Percentiles rank a stretch among this genome's conserved stretches.
These are phyloP conservation scores for Geranium brycei DNA, from an alignment of 345 rosid species.

Conservation along the genomic window DNA sequence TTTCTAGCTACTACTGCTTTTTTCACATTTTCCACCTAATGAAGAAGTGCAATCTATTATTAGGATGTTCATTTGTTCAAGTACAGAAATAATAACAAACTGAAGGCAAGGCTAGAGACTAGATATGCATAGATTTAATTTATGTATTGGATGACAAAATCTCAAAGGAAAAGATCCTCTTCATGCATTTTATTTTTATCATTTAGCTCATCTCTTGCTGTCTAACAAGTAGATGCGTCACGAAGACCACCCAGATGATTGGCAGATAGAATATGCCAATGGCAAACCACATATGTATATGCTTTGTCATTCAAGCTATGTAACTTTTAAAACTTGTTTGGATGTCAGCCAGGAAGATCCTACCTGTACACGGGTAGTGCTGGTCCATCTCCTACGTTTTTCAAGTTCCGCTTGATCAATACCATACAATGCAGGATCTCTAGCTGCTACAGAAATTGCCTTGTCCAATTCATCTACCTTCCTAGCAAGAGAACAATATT, in stretches of 20 bases:
- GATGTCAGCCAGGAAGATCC: background rate
- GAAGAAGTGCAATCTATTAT: constrained; percentile 12
- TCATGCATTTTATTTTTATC: too few relatives aligned
- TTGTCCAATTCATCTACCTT: constrained; percentile 98
- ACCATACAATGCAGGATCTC: constrained; percentile 86
- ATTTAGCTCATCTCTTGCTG: too few relatives aligned
- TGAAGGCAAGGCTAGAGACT: background rate
- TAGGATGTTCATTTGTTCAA: background rate
- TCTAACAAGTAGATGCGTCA: too few relatives aligned
- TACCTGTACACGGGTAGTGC: constrained; percentile 73
- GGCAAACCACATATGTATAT: background rate
- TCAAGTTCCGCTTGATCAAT: constrained; percentile 77
- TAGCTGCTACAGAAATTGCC: constrained; percentile 72
- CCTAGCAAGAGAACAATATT: constrained; percentile 44
- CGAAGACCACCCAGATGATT: too few relatives aligned
- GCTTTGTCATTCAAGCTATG: background rate
- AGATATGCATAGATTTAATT: too few relatives aligned
- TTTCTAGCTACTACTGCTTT: constrained; percentile 56
- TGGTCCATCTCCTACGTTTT: constrained; percentile 84
- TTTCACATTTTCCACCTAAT: constrained; percentile 65
- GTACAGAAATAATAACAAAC: background rate
- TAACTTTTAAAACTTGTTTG: too few relatives aligned
- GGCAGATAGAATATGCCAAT: too few relatives aligned
- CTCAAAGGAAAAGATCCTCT: too few relatives aligned
- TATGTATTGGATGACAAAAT: too few relatives aligned